Conservation (phyloP, 495 filamentous ascomycete species). For the Xylaria castorea region DNA sequence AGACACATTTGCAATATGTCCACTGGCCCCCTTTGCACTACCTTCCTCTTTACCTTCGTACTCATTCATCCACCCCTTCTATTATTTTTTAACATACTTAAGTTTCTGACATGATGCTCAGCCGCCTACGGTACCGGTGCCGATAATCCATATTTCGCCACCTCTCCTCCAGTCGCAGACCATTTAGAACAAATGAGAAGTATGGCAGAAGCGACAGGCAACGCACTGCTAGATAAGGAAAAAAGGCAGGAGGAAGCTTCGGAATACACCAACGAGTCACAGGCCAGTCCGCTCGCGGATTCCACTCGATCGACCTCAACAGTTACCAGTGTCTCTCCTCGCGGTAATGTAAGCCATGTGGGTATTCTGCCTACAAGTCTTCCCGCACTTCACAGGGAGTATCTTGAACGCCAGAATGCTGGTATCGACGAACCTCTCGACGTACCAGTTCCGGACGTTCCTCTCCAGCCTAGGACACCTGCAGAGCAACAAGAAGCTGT, state of each 20-base stretch:
- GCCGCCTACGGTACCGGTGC: slow-evolving; percentile 43
- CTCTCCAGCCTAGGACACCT: slow-evolving; percentile 60
- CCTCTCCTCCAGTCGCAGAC: slow-evolving; percentile 43
- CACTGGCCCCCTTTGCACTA: not conserved
- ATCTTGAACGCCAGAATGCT: slow-evolving; percentile 75
- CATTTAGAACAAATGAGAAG: slow-evolving; percentile 41
- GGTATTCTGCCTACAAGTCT: slow-evolving; percentile 89
- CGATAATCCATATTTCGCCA: slow-evolving; percentile 49
- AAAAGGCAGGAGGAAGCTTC: slow-evolving; percentile 16
- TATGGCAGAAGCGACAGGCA: slow-evolving; percentile 33
- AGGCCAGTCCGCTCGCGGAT: slow-evolving; percentile 40
- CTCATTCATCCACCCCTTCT: not conserved
- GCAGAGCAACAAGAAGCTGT: slow-evolving; percentile 80
- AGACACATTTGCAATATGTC: slow-evolving; percentile 8
- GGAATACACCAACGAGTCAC: slow-evolving; percentile 32
- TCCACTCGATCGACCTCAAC: slow-evolving; percentile 55
- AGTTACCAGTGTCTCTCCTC: slow-evolving; percentile 51
- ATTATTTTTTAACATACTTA: not conserved
- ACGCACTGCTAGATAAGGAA: slow-evolving; percentile 23
- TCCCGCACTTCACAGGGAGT: slow-evolving; percentile 86
- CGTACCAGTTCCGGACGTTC: slow-evolving; percentile 55
- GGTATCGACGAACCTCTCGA: slow-evolving; percentile 49
- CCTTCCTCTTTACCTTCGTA: not conserved
- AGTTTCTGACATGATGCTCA: slow-evolving; percentile 24
- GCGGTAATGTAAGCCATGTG: slow-evolving; percentile 76